Conservation (phyloP, 2,329 filamentous ascomycete species). For the Colletotrichum caudatum region DNA sequence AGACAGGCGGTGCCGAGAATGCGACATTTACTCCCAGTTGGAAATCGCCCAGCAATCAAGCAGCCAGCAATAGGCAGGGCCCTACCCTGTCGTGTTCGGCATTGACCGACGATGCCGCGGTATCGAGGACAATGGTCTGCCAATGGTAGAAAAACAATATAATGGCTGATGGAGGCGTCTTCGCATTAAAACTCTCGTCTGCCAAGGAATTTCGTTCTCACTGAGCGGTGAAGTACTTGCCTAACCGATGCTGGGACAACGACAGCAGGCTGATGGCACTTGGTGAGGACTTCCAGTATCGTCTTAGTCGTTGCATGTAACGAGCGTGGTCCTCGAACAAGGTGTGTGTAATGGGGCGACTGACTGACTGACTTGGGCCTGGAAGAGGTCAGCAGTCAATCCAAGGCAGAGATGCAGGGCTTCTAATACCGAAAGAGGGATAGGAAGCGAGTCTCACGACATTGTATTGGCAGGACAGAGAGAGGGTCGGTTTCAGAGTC, state of each 20-base stretch:
- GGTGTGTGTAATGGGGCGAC: conserved; percentile 11
- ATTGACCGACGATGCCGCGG: conserved; percentile 21
- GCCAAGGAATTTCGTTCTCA: conserved; percentile 14
- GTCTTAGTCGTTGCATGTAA: conserved; percentile 18
- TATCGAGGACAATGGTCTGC: conserved; percentile 1
- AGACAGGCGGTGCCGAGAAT: conserved; percentile 11
- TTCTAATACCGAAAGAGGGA: conserved; percentile 32
- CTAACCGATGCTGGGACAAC: conserved; percentile 1
- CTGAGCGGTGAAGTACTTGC: conserved; percentile 22
- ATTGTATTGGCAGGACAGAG: conserved; percentile 19
- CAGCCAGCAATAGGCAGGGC: conserved; percentile 7
- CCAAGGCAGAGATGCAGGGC: conserved; percentile 31
- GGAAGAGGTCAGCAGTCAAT: not conserved
- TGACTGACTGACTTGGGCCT: conserved; percentile 1
- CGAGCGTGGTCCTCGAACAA: conserved; percentile 18
- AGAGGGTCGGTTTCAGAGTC: conserved; percentile 5
- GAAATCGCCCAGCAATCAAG: conserved; percentile 3
- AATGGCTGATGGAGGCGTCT: conserved; percentile 6
- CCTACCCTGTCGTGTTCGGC: not conserved
- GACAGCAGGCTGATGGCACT: conserved; percentile 21
- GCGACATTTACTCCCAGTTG: not conserved
- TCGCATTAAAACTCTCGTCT: not conserved
- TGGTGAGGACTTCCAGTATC: conserved; percentile 21
- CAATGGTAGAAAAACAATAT: not conserved
- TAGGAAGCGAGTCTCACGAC: conserved; percentile 11